A percentile compares a stretch with the other conserved stretches of the same genome.
phyloP scores from a whole-genome alignment of 257 asterid genomes.

The Nicotiana tabacum region DNA sequence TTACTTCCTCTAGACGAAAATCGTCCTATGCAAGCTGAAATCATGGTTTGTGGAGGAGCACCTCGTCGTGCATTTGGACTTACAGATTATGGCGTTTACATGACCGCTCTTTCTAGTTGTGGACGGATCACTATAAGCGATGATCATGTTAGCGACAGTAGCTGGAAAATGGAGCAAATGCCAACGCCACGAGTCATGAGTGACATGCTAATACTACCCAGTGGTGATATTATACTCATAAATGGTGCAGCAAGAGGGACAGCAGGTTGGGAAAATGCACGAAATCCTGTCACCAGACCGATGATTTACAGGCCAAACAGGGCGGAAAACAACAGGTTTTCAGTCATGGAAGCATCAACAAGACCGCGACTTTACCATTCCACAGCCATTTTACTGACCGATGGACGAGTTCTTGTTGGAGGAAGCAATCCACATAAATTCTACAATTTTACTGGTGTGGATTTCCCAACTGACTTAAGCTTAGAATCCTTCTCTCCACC shows the following conservation, averaged over 20 bases:
- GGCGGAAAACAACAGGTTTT: conserved; percentile 13
- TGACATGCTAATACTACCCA: conserved; percentile 59
- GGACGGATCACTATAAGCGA: conserved; percentile 42
- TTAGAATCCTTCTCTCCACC: conserved; percentile 66
- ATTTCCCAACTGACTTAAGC: conserved; percentile 61
- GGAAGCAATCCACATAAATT: conserved; percentile 61
- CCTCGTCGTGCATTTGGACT: conserved; percentile 23
- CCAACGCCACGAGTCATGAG: conserved; percentile 67
- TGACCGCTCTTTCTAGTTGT: conserved; percentile 40
- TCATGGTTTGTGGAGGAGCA: conserved; percentile 74
- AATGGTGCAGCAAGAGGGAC: conserved; percentile 62
- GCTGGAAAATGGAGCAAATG: conserved; percentile 59
- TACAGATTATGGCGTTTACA: conserved; percentile 23
- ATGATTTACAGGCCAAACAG: conserved; percentile 36
- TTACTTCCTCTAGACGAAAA: conserved; percentile 57
- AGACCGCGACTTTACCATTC: conserved; percentile 70
- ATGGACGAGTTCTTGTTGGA: conserved; percentile 55
- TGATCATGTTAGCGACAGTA: conserved; percentile 6
- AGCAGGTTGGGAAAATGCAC: conserved; percentile 54
- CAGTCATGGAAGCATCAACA: conserved; percentile 25
- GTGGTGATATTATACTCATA: conserved; percentile 45
- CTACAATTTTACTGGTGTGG: conserved; percentile 49
- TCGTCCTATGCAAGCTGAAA: conserved; percentile 20
- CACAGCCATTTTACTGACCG: conserved; percentile 42
- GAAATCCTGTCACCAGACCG: conserved; percentile 44